Conservation (phyloP, 176 grass and related monocot species). For the Musa itinerans region DNA sequence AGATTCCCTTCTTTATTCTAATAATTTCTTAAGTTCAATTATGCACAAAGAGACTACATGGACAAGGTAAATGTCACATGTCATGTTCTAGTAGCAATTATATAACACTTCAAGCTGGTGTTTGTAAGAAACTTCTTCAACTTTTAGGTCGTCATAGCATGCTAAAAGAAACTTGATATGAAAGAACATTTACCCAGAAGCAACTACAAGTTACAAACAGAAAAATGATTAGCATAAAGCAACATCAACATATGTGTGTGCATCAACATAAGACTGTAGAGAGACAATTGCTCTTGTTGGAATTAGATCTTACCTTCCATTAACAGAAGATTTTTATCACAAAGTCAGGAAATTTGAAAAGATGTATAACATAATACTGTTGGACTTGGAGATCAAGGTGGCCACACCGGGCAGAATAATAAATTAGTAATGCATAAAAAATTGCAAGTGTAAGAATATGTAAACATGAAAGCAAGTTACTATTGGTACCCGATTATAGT, state of each 20-base stretch:
- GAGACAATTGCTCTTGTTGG: no score
- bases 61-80: not conserved
- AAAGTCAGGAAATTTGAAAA: no score
- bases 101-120: not conserved
- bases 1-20: not conserved
- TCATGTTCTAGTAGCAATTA: not conserved
- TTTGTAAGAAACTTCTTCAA: not conserved
- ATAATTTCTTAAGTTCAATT: not conserved
- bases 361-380: no score
- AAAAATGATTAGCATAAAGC: not conserved
- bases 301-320: no score
- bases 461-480: constrained; percentile 2
- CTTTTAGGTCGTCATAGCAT: not conserved
- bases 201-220: not conserved
- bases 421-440: no score
- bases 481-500: constrained; percentile 65
- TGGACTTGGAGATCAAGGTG: no score
- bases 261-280: no score
- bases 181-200: not conserved
- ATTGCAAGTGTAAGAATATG: not conserved
- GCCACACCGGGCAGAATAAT: no score
- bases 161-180: not conserved
- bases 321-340: no score
- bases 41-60: not conserved
- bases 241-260: not conserved